Conservation (phyloP, 2,329 filamentous ascomycete genomes). For the Didymella glomerata region DNA sequence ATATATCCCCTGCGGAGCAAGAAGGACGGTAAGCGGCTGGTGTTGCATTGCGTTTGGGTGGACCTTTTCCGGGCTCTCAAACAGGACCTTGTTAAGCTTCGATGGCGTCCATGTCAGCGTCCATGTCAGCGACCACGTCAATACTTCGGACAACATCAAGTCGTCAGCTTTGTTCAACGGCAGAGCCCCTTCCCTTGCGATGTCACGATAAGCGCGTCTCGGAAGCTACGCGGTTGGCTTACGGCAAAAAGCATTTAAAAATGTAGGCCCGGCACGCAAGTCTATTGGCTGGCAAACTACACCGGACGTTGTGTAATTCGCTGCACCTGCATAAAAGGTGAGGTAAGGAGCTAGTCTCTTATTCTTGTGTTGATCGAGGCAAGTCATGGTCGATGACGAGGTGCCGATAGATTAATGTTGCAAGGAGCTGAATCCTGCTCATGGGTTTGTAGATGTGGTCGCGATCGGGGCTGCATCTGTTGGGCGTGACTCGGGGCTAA, state of each 20-base stretch:
- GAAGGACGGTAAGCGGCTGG: not conserved
- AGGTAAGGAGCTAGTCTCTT: not conserved
- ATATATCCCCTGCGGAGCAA: not conserved
- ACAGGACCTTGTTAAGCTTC: not conserved
- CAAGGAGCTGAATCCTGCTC: conserved; percentile 8
- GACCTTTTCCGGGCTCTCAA: not conserved
- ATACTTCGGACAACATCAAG: conserved; percentile 3
- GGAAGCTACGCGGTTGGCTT: conserved; percentile 16
- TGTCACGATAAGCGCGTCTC: conserved; percentile 6
- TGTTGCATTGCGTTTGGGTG: not conserved
- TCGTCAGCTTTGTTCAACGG: not conserved
- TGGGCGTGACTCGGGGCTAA: conserved; percentile 2
- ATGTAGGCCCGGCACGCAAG: not conserved
- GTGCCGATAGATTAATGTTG: not conserved
- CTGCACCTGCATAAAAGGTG: conserved; percentile 7
- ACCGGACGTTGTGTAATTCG: conserved; percentile 1
- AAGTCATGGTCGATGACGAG: conserved; percentile 1
- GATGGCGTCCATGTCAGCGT: not conserved
- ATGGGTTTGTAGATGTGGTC: not conserved
- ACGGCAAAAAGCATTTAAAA: conserved; percentile 12
- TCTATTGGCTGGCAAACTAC: not conserved
- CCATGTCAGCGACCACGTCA: not conserved
- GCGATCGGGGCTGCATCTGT: not conserved
- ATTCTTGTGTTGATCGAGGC: not conserved
- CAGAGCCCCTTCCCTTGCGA: not conserved